These are phyloP conservation scores for Colletotrichum tropicicola DNA, from an alignment of 2,329 filamentous ascomycete genomes.

Conservation along the genomic window DNA sequence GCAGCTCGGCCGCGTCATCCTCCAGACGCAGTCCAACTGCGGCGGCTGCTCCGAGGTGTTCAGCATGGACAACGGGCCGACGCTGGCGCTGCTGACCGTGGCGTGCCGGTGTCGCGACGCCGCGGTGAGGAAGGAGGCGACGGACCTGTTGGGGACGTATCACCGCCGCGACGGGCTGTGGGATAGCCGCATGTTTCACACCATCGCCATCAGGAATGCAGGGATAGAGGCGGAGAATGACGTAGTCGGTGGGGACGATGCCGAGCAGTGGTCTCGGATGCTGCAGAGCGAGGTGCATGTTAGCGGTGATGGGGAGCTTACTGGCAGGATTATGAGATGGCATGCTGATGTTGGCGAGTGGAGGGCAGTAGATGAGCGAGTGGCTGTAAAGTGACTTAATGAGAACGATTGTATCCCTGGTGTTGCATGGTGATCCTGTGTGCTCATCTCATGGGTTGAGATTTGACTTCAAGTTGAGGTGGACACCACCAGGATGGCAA, in stretches of 20 bases:
- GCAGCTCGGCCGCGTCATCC: constrained; percentile 44
- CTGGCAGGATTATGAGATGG: neutral
- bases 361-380: neutral
- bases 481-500: too few species aligned
- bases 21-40: constrained; percentile 34
- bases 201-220: constrained; percentile 47
- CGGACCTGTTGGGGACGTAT: constrained; percentile 48
- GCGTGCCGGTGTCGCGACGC: constrained; percentile 51
- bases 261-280: constrained; percentile 50
- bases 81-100: constrained; percentile 51
- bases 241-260: constrained; percentile 41
- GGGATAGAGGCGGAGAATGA: constrained; percentile 42
- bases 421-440: too few species aligned
- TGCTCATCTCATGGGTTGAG: too few species aligned
- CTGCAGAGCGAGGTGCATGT: constrained; percentile 48
- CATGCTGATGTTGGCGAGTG: neutral
- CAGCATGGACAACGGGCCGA: constrained; percentile 56
- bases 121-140: constrained; percentile 47
- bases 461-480: too few species aligned
- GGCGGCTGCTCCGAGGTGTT: constrained; percentile 42
- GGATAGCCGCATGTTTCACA: constrained; percentile 49
- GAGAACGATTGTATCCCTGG: neutral
- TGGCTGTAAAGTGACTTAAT: neutral
- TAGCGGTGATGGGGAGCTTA: constrained; percentile 37
- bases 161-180: constrained; percentile 54